Conservation (phyloP, 1,284 basidiomycete species). For the Malassezia nana region DNA sequence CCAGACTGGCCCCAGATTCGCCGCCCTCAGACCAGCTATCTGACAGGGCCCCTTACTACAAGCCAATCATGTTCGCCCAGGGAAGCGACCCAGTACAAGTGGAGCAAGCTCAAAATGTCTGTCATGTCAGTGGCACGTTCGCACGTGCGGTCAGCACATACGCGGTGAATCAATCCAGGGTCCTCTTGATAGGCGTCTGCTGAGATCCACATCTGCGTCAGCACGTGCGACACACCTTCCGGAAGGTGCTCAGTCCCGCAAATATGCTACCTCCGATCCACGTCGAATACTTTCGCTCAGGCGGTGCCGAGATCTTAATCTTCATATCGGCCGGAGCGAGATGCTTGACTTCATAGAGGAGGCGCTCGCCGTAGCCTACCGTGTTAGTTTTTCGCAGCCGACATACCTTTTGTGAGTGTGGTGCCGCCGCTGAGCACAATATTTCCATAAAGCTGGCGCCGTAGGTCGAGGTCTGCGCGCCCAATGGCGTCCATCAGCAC, state of each 20-base stretch:
- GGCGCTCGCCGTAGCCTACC: constrained; percentile 72
- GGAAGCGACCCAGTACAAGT: too few relatives aligned
- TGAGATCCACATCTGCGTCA: constrained; percentile 57
- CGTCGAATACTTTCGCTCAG: constrained; percentile 98
- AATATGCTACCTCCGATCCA: constrained; percentile 84
- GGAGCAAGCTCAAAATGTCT: not conserved
- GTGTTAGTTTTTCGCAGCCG: not conserved
- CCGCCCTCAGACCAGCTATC: too few relatives aligned
- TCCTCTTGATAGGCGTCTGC: constrained; percentile 99
- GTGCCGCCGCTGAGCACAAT: constrained; percentile 94
- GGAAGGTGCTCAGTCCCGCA: constrained; percentile 90
- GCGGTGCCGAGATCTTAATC: constrained; percentile 98
- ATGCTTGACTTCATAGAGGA: constrained; percentile 91
- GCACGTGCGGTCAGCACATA: not conserved
- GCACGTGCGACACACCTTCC: constrained; percentile 59
- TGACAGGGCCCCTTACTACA: too few relatives aligned
- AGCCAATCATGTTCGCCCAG: too few relatives aligned
- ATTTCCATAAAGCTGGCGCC: constrained; percentile 90
- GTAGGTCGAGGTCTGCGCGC: constrained; percentile 64
- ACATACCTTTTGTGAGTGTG: constrained; percentile 53
- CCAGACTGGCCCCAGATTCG: too few relatives aligned
- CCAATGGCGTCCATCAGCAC: constrained; percentile 53
- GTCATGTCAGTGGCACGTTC: not conserved
- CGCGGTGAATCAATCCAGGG: constrained; percentile 88
- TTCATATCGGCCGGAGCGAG: constrained; percentile 93